Base-by-base conservation (phyloP, 768 basidiomycete species). In the Mycena rosella region DNA sequence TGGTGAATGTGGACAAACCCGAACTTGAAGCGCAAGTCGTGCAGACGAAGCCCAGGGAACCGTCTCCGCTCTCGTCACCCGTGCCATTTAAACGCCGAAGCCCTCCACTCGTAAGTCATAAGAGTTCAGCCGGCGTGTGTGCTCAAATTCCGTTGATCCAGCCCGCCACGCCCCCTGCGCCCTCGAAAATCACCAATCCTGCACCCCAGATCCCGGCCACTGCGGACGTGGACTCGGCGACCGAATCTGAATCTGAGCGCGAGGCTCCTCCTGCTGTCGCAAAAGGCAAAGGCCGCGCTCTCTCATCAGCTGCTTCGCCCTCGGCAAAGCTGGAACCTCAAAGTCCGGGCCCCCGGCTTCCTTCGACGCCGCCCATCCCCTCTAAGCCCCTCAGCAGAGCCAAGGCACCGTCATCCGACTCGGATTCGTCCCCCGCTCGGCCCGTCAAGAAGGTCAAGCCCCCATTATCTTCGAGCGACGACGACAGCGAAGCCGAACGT, bases 401-500 rank as follows among this genome's bases (percentile, higher is more conserved):
- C 44, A 79, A 74, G 64, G 67, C 67, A 40, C 75, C 73, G 32
- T 79, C 78, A 40, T 81, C 82, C 42, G 86, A 85, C 69, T 80
- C 87, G 13, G 87, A 88, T 62, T 84, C 86, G 5, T 85, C 88
- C n/a, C 84, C 88, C n/a, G 73, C 71, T 27, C 79, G 80, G 30
- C 84, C 84, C 29, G 75, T 78, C 10, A 87, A 88, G 76, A 90
- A 91, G 80, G 81, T 81, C 65, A 78, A 85, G 70, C 72, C 78
- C 27, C 74, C 65, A 38, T 70, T 68, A 45, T 75, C 80, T 24
- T 82, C 83, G 20, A 84, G 84, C 65, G 87, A 88, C 60, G 86
- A 86, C 55, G 89, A 90, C 72, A 91, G 89, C 73, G 89, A 89
- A 69, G 82, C 79, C 24, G 88, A 85, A 40, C 82, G 82, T 36